Evolutionary conservation across 164 flowering plant species (phyloP), one percentile per base, ranked within the genome.

Genomic region (Nymphaea thermarum): DNA sequence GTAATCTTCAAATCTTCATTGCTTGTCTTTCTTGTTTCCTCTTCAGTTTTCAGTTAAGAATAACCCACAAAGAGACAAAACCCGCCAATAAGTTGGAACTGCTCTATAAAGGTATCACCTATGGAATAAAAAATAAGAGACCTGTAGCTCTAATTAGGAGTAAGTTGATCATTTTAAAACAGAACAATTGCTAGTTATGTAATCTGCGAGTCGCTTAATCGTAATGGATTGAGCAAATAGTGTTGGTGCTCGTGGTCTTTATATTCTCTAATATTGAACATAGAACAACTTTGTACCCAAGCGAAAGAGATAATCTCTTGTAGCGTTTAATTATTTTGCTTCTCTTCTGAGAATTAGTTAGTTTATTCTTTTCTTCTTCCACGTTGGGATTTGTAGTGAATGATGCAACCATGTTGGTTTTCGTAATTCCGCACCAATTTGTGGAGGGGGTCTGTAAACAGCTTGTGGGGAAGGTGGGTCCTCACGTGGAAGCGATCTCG

Each of bases 381-480:
- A 14, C 51, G 17, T 2, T 47, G 36, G 17, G 6, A 61, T 65
- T 18, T 83, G 82, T 90, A 94, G 98, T 91, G 65, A 79, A 75
- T 77, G 95, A 88, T 81, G 95, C 97, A 67, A 81, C 83, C 67
- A 83, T 89, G 95, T 74, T 94, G 76, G 96, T 94, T 16, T 91
- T 94, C 78, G 99, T 90, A 68, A 87, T 91, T 10, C 98, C 98
- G 0, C 98, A 94, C 80, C 98, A 94, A 64, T 94, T 89, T 76
- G 81, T 94, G 88, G 93, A 88, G 73, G 96, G 87, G 6, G 82
- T 91, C 73, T 94, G 98, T 79, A 85, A 74, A 71, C 84, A 82
- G 68, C 81, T 94, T 60, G 82, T 72, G 57, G 98, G 96, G 70
- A 91, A 91, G 79, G 69, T 90, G 45, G 84, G 70, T 69, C 63